Percentiles rank a stretch among this genome's conserved stretches.
Conservation (phyloP, 2,329 filamentous ascomycete genomes). For the Stagonosporopsis tanaceti region DNA sequence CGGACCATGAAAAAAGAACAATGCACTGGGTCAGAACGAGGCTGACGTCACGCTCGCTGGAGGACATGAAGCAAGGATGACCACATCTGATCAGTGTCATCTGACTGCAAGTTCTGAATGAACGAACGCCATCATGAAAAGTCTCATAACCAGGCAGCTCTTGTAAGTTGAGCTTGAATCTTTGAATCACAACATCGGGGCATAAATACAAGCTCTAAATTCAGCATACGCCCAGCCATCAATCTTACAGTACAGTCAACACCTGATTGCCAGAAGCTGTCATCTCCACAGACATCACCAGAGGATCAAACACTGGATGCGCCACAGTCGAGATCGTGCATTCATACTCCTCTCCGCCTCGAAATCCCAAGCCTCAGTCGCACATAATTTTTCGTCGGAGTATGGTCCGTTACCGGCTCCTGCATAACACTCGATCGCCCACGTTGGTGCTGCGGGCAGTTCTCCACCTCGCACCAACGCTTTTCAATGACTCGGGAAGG, state of each 20-base stretch:
- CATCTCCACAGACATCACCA: neutral
- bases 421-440: neutral
- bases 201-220: neutral
- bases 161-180: neutral
- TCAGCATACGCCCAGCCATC: neutral
- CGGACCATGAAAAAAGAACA: neutral
- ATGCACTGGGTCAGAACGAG: neutral
- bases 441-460: neutral
- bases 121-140: no score
- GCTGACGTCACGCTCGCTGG: neutral
- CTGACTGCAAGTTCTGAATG: neutral
- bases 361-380: neutral
- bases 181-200: neutral
- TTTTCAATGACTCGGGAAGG: neutral
- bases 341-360: neutral
- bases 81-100: neutral
- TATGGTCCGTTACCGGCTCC: neutral
- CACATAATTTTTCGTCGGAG: neutral
- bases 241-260: neutral
- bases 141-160: neutral
- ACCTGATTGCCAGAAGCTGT: neutral
- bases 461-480: slow-evolving; percentile 1
- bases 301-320: neutral
- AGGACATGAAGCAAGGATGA: neutral
- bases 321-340: neutral